Evolutionary conservation across 768 basidiomycete species (phyloP).

Genomic region (Boletus rufocinnamomeus): DNA sequence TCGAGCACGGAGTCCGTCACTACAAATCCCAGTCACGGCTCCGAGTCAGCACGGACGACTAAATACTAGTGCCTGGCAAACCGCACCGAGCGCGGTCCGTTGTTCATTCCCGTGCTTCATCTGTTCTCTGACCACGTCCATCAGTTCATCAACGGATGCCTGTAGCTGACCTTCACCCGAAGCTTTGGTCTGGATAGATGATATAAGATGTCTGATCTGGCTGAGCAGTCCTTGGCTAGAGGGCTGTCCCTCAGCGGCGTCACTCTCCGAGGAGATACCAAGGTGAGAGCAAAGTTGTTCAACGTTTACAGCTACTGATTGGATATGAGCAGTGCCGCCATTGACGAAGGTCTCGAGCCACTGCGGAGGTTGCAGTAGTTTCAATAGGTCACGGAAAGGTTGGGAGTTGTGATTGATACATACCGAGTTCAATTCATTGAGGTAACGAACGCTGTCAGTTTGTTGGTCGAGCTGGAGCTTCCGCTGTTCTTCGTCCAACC

Average conservation of each 20-base stretch:
- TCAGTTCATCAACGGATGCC: slow-evolving; percentile 38
- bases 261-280: slow-evolving; percentile 38
- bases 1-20: slow-evolving; percentile 60
- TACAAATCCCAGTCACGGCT: slow-evolving; percentile 26
- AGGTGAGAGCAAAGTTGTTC: slow-evolving; percentile 60
- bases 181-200: slow-evolving; percentile 35
- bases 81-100: slow-evolving; percentile 41
- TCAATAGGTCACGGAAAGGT: not conserved
- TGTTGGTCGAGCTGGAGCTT: slow-evolving; percentile 61
- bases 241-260: slow-evolving; percentile 8
- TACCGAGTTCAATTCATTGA: slow-evolving; percentile 75
- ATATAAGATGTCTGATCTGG: slow-evolving; percentile 39
- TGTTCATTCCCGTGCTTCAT: slow-evolving; percentile 41
- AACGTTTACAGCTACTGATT: slow-evolving; percentile 58
- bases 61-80: slow-evolving; percentile 5
- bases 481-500: slow-evolving; percentile 49
- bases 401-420: slow-evolving; percentile 22
- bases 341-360: slow-evolving; percentile 87
- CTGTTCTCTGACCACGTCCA: slow-evolving; percentile 44
- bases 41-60: slow-evolving; percentile 15
- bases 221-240: slow-evolving; percentile 33
- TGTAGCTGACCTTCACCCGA: slow-evolving; percentile 35
- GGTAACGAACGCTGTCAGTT: slow-evolving; percentile 72
- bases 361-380: slow-evolving; percentile 33
- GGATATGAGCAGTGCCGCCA: slow-evolving; percentile 72